Percentiles rank a stretch among this genome's conserved stretches.
These are phyloP conservation scores for Heterobasidion parviporum DNA, from an alignment of 1,284 basidiomycete genomes.

Conservation along the genomic window DNA sequence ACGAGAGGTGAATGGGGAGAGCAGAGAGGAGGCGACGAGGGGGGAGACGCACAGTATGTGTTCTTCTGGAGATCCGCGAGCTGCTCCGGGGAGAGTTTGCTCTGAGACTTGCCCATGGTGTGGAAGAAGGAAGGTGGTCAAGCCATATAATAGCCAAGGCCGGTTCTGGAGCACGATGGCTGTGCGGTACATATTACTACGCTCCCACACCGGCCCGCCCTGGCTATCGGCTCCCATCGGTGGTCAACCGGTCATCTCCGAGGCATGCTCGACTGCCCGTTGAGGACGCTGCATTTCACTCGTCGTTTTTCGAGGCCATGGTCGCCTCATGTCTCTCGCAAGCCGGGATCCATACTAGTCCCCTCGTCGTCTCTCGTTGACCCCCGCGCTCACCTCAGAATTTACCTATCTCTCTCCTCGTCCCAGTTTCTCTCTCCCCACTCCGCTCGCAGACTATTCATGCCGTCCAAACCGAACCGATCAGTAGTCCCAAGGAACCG, in stretches of 20 bases:
- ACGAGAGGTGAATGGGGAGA: constrained; percentile 15
- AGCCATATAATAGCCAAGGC: not conserved
- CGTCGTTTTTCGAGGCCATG: not conserved
- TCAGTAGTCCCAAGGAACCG: constrained; percentile 37
- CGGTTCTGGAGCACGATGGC: not conserved
- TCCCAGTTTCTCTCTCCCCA: not conserved
- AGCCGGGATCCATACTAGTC: not conserved
- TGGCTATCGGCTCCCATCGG: not conserved
- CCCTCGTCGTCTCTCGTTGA: not conserved
- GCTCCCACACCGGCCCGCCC: constrained; percentile 1
- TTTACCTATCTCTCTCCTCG: not conserved
- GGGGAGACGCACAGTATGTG: constrained; percentile 80
- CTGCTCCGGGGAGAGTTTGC: constrained; percentile 93
- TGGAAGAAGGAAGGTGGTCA: not conserved
- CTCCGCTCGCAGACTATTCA: not conserved
- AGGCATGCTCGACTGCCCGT: not conserved
- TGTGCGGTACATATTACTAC: not conserved
- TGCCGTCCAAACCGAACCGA: constrained; percentile 24
- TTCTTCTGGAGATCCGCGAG: constrained; percentile 95
- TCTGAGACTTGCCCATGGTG: constrained; percentile 93
- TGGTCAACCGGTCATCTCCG: not conserved
- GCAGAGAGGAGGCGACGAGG: constrained; percentile 4
- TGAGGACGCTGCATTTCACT: not conserved
- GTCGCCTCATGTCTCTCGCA: not conserved
- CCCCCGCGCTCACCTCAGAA: not conserved